Conservation (phyloP, 306 rosid species). For the Mimosa pudica region DNA sequence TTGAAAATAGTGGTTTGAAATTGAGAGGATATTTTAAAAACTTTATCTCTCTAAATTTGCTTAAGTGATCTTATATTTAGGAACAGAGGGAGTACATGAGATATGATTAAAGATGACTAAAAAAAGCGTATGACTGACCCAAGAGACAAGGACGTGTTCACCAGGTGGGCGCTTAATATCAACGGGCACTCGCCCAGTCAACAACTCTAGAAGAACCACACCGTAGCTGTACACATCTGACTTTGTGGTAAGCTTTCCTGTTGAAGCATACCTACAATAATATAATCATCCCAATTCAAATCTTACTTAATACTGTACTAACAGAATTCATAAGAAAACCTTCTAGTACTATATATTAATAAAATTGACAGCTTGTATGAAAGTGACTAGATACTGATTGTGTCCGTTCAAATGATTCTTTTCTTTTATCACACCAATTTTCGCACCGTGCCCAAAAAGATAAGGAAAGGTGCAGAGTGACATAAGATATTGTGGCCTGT, state of each 20-base stretch:
- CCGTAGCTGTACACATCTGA: slow-evolving; percentile 96
- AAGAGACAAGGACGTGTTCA: slow-evolving; percentile 92
- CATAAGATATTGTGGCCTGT: slow-evolving; percentile 3
- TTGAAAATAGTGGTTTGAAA: too few relatives aligned
- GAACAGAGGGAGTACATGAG: too few relatives aligned
- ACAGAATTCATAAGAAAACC: neutral
- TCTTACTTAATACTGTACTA: neutral
- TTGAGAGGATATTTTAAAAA: too few relatives aligned
- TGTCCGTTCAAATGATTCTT: slow-evolving; percentile 50
- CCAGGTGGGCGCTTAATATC: slow-evolving; percentile 81
- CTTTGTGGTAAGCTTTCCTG: slow-evolving; percentile 89
- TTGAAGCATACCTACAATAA: slow-evolving; percentile 73
- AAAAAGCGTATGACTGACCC: slow-evolving; percentile 52
- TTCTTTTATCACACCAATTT: slow-evolving; percentile 36
- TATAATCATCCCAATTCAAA: neutral
- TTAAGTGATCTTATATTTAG: too few relatives aligned
- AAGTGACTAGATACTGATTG: slow-evolving; percentile 40
- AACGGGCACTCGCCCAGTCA: slow-evolving; percentile 91
- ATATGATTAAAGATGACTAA: too few relatives aligned
- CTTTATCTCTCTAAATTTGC: too few relatives aligned
- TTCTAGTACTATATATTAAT: neutral
- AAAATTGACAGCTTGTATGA: slow-evolving; percentile 50
- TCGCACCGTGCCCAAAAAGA: slow-evolving; percentile 27
- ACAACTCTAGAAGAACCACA: slow-evolving; percentile 86
- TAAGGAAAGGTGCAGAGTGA: slow-evolving; percentile 34